Base-by-base conservation (phyloP, 306 rosid species). In the Quercus berberidifolia region DNA sequence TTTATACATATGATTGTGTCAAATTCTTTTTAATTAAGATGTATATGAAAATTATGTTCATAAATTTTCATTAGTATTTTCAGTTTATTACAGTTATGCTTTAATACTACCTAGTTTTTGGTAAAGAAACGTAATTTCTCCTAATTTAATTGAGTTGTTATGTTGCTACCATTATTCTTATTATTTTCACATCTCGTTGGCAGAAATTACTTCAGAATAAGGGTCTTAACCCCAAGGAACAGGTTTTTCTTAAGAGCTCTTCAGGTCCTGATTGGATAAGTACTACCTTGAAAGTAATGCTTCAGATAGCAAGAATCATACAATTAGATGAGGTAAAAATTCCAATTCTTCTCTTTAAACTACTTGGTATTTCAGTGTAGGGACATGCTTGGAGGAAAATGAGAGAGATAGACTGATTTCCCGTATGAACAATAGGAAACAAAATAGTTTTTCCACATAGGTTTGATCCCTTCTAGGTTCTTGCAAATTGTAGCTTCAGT, bases 261-360 rank as follows among this genome's bases (percentile, higher is more conserved):
- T 79, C 86, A 35, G 43, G 69, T 54, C 81, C 83, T 65, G 78
- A 78, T 82, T 79, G 86, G 81, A 67, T 79, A 71, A 81, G 68
- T 59, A 80, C 75, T 60, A 70, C 90, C 46, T 81, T 89, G 78
- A 83, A 87, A 78, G 80, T 62, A 58, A 59, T 95, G 87, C 87
- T 92, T 78, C 92, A 79, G 76, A 84, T 95, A 58, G 86, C 89
- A 38, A 82, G 93, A 69, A 87, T 95, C 85, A 83, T 90, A 80
- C 90, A 90, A 31, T 81, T 93, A 70, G 88, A 89, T 69, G 98
- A 95, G 99, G 99, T 93, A 75, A 83, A 75, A 83, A 63, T 81
- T 84, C 71, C 76, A 64, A 58, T 69, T 78, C 43, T 58, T 28
- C 76, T 81, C 75, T 86, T 65, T 74, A 20, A 74, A 74, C 25